Base-by-base conservation (phyloP, 2,329 filamentous ascomycete species). In the Parascedosporium putredinis region DNA sequence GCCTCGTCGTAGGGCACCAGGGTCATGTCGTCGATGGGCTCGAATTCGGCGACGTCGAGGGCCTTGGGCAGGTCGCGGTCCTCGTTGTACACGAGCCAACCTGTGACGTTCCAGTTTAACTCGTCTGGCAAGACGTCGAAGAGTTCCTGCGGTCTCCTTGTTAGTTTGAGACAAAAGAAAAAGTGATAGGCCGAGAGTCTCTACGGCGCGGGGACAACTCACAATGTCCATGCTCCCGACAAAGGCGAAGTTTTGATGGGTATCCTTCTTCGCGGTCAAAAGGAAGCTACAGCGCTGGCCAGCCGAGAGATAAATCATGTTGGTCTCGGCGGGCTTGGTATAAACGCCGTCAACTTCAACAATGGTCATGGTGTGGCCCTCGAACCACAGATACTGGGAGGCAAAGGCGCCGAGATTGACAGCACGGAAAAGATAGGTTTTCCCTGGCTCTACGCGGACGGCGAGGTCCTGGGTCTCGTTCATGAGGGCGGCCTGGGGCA, bases 321-420 rank as follows among this genome's bases (percentile, higher is more conserved):
- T 69, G 0, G 82, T 77, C 53, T 78, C 75, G 0, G 73, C 66
- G 0, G 73, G 71, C 52, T 86, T 73, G 1, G 75, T 80, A 55
- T 84, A 88, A 9, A 87, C 72, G 6, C 84, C 85, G 59, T 88
- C 85, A 1, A 88, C 78, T 61, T 88, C 84, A 27, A 88, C 74
- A 49, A 88, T 80, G 24, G 70, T 75, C 66, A 88, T 79, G 27
- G 76, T 82, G 57, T 83, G 79, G 16, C 74, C 78, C 59, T 84
- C 80, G 49, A 84, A 77, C 79, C 79, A 84, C 43, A 84, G 59
- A 55, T 83, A 83, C 57, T 83, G 78, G 3, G 73, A 75, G 2
- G 79, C 77, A 65, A 88, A 89, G n/a, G 84, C 85, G 12, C 81
- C 84, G 33, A 76, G 64, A 52, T 76, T 77, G 49, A 79, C 65